A percentile compares a stretch with the other conserved stretches of the same genome.
Evolutionary conservation across 176 grass and related monocot species (phyloP).

Genomic region (Cocos nucifera): DNA sequence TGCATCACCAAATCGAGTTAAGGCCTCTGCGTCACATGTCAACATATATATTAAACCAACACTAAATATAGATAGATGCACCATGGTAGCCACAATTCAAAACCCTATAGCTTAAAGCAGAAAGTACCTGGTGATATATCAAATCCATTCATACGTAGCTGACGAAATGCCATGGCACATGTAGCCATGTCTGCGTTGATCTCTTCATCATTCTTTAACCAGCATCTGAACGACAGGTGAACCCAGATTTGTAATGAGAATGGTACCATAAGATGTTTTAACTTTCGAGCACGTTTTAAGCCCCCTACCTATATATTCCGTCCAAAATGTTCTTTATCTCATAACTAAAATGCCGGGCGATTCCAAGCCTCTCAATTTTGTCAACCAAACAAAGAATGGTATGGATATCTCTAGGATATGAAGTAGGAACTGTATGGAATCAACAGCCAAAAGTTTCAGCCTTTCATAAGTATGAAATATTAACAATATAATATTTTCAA

Average conservation of each 20-base stretch:
- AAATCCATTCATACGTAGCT: constrained; percentile 65
- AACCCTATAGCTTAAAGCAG: neutral
- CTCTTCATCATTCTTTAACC: constrained; percentile 65
- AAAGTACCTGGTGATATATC: constrained; percentile 53
- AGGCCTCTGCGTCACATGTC: constrained; percentile 27
- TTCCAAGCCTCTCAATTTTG: constrained; percentile 49
- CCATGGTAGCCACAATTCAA: no score
- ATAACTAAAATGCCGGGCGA: constrained; percentile 35
- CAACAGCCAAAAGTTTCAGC: neutral
- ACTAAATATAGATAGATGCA: no score
- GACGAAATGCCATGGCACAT: constrained; percentile 63
- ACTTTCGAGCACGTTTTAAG: neutral
- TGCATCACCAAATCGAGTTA: constrained; percentile 33
- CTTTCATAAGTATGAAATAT: no score
- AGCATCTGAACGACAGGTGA: constrained; percentile 36
- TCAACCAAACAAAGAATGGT: constrained; percentile 50
- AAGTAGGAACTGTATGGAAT: constrained; percentile 32
- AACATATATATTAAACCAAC: constrained; percentile 3
- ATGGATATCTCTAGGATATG: constrained; percentile 34
- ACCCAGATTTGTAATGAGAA: constrained; percentile 11
- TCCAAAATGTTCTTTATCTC: constrained; percentile 62
- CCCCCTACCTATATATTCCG: constrained; percentile 36
- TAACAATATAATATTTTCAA: neutral
- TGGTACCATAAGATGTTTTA: neutral
- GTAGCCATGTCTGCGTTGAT: constrained; percentile 43